Conservation (phyloP, 2,329 filamentous ascomycete species). For the Microsporum canis region DNA sequence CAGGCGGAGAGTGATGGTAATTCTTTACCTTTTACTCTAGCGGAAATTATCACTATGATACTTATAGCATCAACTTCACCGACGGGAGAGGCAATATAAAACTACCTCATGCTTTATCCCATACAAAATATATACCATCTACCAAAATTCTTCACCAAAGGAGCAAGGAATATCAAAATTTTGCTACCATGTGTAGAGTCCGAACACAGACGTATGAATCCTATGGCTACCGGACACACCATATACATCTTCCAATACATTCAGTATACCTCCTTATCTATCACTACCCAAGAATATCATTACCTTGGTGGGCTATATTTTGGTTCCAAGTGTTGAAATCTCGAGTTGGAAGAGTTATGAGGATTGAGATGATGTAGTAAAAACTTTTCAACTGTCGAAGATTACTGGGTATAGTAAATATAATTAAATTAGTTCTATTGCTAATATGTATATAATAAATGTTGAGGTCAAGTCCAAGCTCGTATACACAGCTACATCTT, state of each 20-base stretch:
- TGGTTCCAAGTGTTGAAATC: too few species aligned
- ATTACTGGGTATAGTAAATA: background rate
- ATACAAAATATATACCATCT: background rate
- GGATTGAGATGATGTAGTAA: too few species aligned
- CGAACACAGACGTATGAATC: constrained; percentile 13
- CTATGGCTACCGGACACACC: constrained; percentile 12
- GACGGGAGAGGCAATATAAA: background rate
- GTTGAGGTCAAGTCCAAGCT: background rate
- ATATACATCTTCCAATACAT: constrained; percentile 13
- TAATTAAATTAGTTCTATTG: background rate
- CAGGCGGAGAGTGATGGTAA: too few species aligned
- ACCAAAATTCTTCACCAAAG: background rate
- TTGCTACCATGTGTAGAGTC: constrained; percentile 12
- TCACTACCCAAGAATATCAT: background rate
- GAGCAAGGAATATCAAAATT: background rate
- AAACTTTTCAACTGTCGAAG: background rate
- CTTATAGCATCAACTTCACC: background rate
- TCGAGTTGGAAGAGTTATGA: too few species aligned
- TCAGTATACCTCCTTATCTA: constrained; percentile 5
- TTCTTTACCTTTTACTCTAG: background rate
- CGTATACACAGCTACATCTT: background rate
- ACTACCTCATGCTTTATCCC: too few species aligned
- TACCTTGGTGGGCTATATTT: background rate
- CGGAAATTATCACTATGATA: background rate
- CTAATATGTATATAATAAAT: background rate